These are phyloP conservation scores for Malus hybrid DNA, from an alignment of 331 rosid genomes.

Conservation along the genomic window DNA sequence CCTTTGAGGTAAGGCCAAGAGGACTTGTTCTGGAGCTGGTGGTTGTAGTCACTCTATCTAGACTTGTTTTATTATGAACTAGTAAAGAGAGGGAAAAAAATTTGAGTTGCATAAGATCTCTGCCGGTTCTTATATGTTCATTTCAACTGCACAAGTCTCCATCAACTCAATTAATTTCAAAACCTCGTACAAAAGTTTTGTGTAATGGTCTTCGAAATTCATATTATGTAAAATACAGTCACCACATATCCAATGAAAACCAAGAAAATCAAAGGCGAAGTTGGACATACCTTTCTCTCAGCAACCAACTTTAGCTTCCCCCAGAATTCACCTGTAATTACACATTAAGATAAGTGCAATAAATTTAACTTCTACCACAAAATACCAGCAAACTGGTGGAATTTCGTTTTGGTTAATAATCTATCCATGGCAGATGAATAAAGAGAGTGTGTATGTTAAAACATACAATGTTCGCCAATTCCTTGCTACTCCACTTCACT, in stretches of 20 bases:
- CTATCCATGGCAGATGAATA: too few relatives aligned
- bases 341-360: conserved; percentile 22
- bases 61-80: too few relatives aligned
- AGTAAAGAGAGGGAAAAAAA: too few relatives aligned
- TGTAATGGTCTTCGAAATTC: neutral
- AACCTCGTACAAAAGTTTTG: too few relatives aligned
- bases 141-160: too few relatives aligned
- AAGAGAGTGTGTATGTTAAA: neutral
- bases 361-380: conserved; percentile 2
- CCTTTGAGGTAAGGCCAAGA: too few relatives aligned
- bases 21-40: too few relatives aligned
- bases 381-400: neutral
- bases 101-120: too few relatives aligned
- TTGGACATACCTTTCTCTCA: conserved; percentile 57
- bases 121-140: too few relatives aligned
- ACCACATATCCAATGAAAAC: neutral
- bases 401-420: neutral
- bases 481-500: conserved; percentile 35
- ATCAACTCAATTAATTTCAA: too few relatives aligned
- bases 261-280: neutral
- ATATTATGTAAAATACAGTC: neutral
- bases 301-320: conserved; percentile 64
- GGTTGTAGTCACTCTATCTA: too few relatives aligned
- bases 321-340: conserved; percentile 71
- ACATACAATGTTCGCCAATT: conserved; percentile 44